Percentiles rank a stretch among this genome's conserved stretches.
phyloP scores from a whole-genome alignment of 2,329 filamentous ascomycete genomes.

The Penicillium sp. region DNA sequence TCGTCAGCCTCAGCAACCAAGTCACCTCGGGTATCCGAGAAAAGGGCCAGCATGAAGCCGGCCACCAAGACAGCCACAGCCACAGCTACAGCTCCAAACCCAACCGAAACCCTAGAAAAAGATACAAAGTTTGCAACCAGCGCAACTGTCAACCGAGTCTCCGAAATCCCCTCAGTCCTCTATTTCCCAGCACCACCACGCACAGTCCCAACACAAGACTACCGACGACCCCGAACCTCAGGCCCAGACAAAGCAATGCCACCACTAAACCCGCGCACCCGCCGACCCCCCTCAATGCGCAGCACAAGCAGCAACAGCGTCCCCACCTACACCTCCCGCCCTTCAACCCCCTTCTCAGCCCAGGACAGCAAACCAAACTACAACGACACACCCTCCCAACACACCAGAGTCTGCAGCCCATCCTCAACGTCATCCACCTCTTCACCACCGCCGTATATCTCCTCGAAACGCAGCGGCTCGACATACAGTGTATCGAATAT shows the following conservation, averaged over 20 bases:
- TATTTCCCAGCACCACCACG: constrained; percentile 19
- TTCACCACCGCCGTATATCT: constrained; percentile 8
- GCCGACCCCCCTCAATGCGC: constrained; percentile 25
- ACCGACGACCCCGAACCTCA: constrained; percentile 25
- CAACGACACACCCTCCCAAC: constrained; percentile 17
- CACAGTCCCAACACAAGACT: constrained; percentile 19
- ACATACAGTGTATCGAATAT: constrained; percentile 25
- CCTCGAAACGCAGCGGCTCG: constrained; percentile 21
- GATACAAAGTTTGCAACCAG: constrained; percentile 1
- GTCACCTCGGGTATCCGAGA: background rate
- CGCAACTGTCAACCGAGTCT: constrained; percentile 23
- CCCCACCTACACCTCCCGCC: constrained; percentile 13
- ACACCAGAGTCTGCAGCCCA: constrained; percentile 16
- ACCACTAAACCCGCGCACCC: constrained; percentile 7
- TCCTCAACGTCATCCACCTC: constrained; percentile 21
- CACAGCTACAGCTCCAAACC: background rate
- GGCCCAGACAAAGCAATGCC: constrained; percentile 19
- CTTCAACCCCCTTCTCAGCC: constrained; percentile 11
- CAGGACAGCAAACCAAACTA: constrained; percentile 12
- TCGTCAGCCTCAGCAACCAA: background rate
- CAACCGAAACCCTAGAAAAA: background rate
- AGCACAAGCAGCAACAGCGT: constrained; percentile 25
- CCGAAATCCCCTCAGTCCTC: constrained; percentile 23
- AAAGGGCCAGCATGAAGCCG: background rate
- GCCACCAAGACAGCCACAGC: background rate